phyloP scores from a whole-genome alignment of 768 basidiomycete genomes.

The Galerina sulciceps region DNA sequence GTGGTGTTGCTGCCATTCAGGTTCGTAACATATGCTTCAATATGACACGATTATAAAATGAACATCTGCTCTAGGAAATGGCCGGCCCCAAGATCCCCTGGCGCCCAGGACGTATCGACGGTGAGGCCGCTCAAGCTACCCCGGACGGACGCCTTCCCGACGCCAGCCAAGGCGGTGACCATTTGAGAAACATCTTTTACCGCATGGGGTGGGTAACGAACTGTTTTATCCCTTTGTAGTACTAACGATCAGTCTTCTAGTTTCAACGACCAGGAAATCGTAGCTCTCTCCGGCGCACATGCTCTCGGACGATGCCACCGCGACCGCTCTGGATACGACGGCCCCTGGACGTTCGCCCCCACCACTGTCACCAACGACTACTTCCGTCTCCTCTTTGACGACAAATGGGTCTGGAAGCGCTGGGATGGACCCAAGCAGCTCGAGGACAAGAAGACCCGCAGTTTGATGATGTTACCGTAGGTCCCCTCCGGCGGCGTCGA shows the following conservation, averaged over 20 bases:
- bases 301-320: conserved; percentile 95
- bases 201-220: conserved; percentile 70
- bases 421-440: conserved; percentile 95
- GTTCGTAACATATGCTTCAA: conserved; percentile 26
- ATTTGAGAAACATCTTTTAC: conserved; percentile 87
- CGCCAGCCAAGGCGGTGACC: conserved; percentile 80
- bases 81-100: conserved; percentile 92
- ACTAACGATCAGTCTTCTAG: conserved; percentile 25
- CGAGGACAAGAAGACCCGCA: conserved; percentile 86
- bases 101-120: conserved; percentile 93
- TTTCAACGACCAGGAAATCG: conserved; percentile 97
- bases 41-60: not conserved
- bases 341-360: conserved; percentile 96
- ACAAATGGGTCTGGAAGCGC: conserved; percentile 96
- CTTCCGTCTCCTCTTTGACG: conserved; percentile 83
- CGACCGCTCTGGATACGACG: conserved; percentile 76
- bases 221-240: not conserved
- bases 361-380: conserved; percentile 87
- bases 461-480: conserved; percentile 95
- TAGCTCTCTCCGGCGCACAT: conserved; percentile 92
- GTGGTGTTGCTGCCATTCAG: conserved; percentile 88
- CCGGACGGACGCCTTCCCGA: conserved; percentile 93
- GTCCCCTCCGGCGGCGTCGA: conserved; percentile 33
- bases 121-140: conserved; percentile 71
- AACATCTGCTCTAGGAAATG: conserved; percentile 62